Percentiles rank a stretch among this genome's conserved stretches.
Evolutionary conservation across 1,284 basidiomycete species (phyloP).

Genomic region (Rhizopogon parksii): DNA sequence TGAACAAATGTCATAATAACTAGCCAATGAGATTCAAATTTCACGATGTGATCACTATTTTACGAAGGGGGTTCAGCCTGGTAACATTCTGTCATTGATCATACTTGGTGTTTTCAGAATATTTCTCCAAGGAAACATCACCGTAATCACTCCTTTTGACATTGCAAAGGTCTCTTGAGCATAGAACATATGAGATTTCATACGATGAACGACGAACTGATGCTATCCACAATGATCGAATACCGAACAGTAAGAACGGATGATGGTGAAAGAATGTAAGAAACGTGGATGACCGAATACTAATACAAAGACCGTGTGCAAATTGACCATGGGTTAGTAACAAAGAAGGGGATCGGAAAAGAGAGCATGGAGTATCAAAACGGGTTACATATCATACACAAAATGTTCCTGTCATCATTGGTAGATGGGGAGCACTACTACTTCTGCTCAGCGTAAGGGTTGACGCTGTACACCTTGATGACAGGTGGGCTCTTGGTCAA

Average conservation of each 20-base stretch:
- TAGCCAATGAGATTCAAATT: no score
- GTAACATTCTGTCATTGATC: no score
- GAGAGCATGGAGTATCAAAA: conserved; percentile 27
- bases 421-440: conserved; percentile 18
- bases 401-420: conserved; percentile 7
- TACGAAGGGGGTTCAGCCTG: no score
- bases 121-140: no score
- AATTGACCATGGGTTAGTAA: conserved; percentile 26
- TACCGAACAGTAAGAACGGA: neutral
- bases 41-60: no score
- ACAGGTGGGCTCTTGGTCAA: conserved; percentile 92
- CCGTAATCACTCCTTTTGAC: neutral
- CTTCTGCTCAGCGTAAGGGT: conserved; percentile 64
- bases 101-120: no score
- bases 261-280: conserved; percentile 7
- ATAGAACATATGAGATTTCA: conserved; percentile 1
- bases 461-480: conserved; percentile 87
- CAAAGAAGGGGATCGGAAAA: conserved; percentile 20
- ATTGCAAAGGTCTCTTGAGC: neutral
- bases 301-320: conserved; percentile 25
- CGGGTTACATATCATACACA: conserved; percentile 23
- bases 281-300: conserved; percentile 19
- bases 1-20: no score
- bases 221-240: conserved; percentile 1
- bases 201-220: neutral